Percentiles rank a stretch among this genome's conserved stretches.
Evolutionary conservation across 208 protist genomes (phyloP).

Genomic region (Wallacemonas rigidus): DNA sequence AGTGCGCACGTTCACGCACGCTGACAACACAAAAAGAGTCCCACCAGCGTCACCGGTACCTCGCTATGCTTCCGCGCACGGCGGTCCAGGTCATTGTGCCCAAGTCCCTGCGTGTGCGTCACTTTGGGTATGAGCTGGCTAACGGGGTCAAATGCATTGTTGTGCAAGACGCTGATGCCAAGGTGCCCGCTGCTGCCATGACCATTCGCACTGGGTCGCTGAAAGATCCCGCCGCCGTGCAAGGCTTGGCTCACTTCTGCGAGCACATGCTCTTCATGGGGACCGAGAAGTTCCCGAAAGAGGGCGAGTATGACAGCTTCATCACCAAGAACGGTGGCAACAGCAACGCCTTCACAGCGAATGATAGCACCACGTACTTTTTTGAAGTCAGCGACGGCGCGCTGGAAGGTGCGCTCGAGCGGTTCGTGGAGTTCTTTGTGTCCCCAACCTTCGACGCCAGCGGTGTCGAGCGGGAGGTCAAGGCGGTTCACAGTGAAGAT

Average conservation of each 20-base stretch:
- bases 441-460: constrained; percentile 82
- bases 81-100: constrained; percentile 46
- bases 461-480: constrained; percentile 83
- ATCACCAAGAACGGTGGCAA: constrained; percentile 73
- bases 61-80: neutral
- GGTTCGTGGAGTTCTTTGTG: constrained; percentile 95
- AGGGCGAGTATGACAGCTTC: constrained; percentile 83
- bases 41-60: too few relatives aligned
- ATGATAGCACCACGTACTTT: constrained; percentile 85
- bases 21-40: too few relatives aligned
- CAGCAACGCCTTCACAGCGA: constrained; percentile 88
- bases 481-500: constrained; percentile 94
- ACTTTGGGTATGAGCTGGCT: constrained; percentile 57
- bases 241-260: constrained; percentile 91
- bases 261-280: constrained; percentile 96
- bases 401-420: constrained; percentile 86
- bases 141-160: constrained; percentile 83
- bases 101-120: constrained; percentile 31
- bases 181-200: constrained; percentile 73
- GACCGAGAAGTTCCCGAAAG: constrained; percentile 90
- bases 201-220: constrained; percentile 67
- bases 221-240: constrained; percentile 63
- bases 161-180: constrained; percentile 64
- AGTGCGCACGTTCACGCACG: too few relatives aligned
- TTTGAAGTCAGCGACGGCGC: constrained; percentile 74